phyloP scores from a whole-genome alignment of 164 flowering plant genomes.

The Umbellularia californica region DNA sequence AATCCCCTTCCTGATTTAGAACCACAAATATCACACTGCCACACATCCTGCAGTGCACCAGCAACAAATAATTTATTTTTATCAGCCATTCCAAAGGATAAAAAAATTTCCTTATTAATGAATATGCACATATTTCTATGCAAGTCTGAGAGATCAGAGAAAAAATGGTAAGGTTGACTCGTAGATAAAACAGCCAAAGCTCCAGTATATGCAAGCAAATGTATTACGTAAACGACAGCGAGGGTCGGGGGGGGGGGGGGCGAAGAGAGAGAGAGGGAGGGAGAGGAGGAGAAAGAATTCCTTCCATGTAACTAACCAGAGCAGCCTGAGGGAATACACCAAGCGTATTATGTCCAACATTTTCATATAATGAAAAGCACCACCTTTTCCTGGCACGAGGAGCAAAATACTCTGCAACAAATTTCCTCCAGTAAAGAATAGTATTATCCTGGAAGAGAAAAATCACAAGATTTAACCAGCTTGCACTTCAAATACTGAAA shows the following conservation, averaged over 20 bases:
- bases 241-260: fast-evolving
- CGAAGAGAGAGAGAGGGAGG: fast-evolving
- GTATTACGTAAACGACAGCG: not conserved
- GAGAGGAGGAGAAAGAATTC: too few species aligned
- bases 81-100: not conserved
- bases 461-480: not conserved
- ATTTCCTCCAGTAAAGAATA: constrained; percentile 91
- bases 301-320: constrained; percentile 44
- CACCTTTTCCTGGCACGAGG: constrained; percentile 97
- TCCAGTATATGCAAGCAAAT: not conserved
- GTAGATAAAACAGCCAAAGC: not conserved
- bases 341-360: constrained; percentile 87
- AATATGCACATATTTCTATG: not conserved
- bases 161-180: not conserved
- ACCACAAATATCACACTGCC: constrained; percentile 58
- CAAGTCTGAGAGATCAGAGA: not conserved
- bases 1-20: constrained; percentile 52
- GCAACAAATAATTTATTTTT: not conserved
- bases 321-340: constrained; percentile 96
- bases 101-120: not conserved
- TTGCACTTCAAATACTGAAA: not conserved
- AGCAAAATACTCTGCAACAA: constrained; percentile 85
- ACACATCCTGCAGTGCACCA: constrained; percentile 56
- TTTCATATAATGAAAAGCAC: constrained; percentile 89
- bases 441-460: constrained; percentile 53